Evolutionary conservation across 176 grass and related monocot genomes (phyloP), one percentile per base, ranked within the genome.

Genomic region (Musa acuminata): DNA sequence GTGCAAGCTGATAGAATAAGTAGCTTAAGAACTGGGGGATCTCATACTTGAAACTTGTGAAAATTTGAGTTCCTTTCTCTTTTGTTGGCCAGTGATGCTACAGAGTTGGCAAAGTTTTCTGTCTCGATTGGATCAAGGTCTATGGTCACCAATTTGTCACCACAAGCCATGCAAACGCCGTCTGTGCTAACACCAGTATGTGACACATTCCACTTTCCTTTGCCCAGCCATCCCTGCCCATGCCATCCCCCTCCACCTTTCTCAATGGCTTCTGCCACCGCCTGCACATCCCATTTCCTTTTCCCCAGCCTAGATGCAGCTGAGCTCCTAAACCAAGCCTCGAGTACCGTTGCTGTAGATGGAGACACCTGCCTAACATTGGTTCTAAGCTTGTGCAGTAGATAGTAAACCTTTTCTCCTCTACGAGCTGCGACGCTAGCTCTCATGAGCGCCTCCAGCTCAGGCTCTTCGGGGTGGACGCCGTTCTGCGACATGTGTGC

Each of bases 241-340:
- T 92, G 90, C 86, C 90, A 92, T 48, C 90, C 90, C 55, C 86
- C 86, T 84, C 90, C 90, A 75, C 87, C 87, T 60, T 89, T 77
- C 52, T 92, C 81, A 53, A 87, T 82, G 67, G 58, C 64, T 72
- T 89, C 70, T 60, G 69, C 55, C 51, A 86, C 51, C 69, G 19
- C 23, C 77, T 73, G 78, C 49, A 8, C 51, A 89, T 87, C 86
- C 83, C 90, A 86, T 57, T 84, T 92, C 76, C 90, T 92, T 81
- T 92, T 87, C 22, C 90, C 81, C 19, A 88, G 75, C 82, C 79
- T 89, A 43, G 90, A 77, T 71, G 86, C 84, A 76, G 83, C 84
- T 79, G 78, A 64, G 71, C 86, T 77, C 29, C 71, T 80, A 89
- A 92, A 89, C 90, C 90, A 92, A 62, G 22, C 62, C 76, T 92